Evolutionary conservation across 352 stramenopile species (phyloP), one percentile per base, ranked within the genome.

Genomic region (Phytophthora ohioensis): DNA sequence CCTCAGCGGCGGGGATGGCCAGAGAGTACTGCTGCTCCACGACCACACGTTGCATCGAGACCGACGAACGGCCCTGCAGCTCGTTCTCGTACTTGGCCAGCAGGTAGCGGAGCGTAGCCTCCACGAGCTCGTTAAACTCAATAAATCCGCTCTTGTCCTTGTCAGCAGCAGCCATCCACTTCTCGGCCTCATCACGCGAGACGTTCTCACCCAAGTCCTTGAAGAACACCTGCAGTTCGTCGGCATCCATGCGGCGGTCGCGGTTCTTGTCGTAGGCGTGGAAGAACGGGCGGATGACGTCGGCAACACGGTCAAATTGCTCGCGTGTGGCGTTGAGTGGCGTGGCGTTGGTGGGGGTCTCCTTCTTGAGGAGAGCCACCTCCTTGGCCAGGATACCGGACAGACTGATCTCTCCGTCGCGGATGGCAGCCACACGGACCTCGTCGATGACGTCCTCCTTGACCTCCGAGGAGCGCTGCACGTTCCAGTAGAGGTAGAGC

Each of bases 91-190:
- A 92, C 67, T 91, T 93, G 60, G 85, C 80, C 21, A 97, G 75
- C 42, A 98, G 67, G 62, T 97, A 93, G 57, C 82, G 80, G 51
- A 97, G 91, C 31, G 91, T 96, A 31, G 91, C 91, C 62, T 88
- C 79, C 17, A 98, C 91, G 61, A 99, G 98, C 82, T 99, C 97
- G 61, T 97, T 81, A 61, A 98, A 98, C 61, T 97, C 91, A 65
- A 99, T 97, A 67, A 80, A 88, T 32, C 95, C 92, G 68, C 87
- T 93, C 39, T 91, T 82, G 76, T 99, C 90, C 47, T 84, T 91
- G 81, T 99, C 97, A 42, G 97, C 97, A 31, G 92, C 80, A 3
- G 61, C 55, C 66, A 98, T 96, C 72, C 98, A 91, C 32, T 75
- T 76, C 45, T 92, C 69, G 13, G 97, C 65, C 62, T 98, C 88